Percentiles rank a stretch among this genome's conserved stretches.
phyloP scores from a whole-genome alignment of 495 filamentous ascomycete species.

The Astrothelium macrocarpum region DNA sequence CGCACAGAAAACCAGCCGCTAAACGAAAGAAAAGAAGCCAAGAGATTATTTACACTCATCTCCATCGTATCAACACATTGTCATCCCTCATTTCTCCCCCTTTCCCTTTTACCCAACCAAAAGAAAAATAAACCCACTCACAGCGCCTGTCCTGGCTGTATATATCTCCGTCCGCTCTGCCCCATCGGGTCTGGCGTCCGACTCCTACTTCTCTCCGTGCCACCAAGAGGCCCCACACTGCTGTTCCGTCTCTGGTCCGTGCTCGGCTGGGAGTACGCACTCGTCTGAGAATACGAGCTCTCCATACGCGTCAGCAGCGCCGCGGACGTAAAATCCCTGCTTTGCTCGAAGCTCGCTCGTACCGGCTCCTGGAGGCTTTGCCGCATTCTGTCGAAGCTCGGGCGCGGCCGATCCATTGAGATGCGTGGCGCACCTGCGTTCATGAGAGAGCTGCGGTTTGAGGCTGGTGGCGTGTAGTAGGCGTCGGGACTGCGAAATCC shows the following conservation, averaged over 20 bases:
- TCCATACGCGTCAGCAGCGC: slow-evolving; percentile 76
- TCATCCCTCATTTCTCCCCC: not conserved
- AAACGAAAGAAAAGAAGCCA: not conserved
- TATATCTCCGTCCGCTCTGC: not conserved
- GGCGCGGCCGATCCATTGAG: slow-evolving; percentile 43
- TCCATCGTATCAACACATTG: not conserved
- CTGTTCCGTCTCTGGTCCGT: not conserved
- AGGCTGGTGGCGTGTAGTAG: slow-evolving; percentile 1
- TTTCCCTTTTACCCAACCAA: not conserved
- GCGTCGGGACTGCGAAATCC: not conserved
- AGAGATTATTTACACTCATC: slow-evolving; percentile 2
- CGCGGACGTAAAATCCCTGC: slow-evolving; percentile 83
- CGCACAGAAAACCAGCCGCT: not conserved
- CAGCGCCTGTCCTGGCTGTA: not conserved
- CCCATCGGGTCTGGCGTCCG: slow-evolving; percentile 3
- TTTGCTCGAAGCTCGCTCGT: slow-evolving; percentile 70
- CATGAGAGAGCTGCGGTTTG: not conserved
- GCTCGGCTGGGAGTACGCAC: not conserved
- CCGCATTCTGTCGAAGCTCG: slow-evolving; percentile 69
- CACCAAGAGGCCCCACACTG: not conserved
- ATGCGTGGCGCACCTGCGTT: not conserved
- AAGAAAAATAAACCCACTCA: too few relatives aligned
- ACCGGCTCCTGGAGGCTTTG: slow-evolving; percentile 65
- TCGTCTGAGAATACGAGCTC: slow-evolving; percentile 16
- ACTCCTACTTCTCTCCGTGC: not conserved